Evolutionary conservation across 108 stramenopile genomes (phyloP), one percentile per base, ranked within the genome.

Genomic region (Pseudonitzschia delicatissima): DNA sequence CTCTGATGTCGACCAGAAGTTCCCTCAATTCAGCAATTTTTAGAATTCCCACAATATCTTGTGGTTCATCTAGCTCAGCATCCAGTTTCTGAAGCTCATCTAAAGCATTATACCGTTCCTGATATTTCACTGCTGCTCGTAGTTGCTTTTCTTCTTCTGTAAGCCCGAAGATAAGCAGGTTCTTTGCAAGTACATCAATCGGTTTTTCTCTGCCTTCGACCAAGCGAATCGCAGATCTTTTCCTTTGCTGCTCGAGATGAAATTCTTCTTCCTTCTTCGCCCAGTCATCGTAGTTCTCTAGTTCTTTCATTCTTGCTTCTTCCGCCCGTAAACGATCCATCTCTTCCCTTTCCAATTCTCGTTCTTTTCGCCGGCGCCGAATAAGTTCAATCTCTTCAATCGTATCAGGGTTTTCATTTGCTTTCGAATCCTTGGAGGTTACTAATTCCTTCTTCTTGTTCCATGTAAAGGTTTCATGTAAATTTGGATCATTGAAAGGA

Each of bases 211-310:
- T 73, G 20, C 94, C 91, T 64, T 98, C 97, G 17, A 95, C 87
- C 42, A 99, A 72, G 15, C 99, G 91, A 67, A 99, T 96, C 26
- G 90, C 86, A 7, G 73, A 83, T 45, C 99, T 81, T 50, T 93
- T 86, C 28, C 87, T 61, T 62, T 94, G 92, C 77, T 98, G 98
- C 57, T 92, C 81, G 50, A 96, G 74, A 77, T 98, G 97, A 72
- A 98, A 98, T 28, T 88, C 94, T 85, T 98, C 99, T 70, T 99
- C 99, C 82, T 98, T 98, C 35, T 79, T 67, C 26, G 96, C 93
- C 98, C 96, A 98, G 62, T 97, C 96, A 50, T 96, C 99, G 70
- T 95, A 97, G 66, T 92, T 83, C 70, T 96, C 98, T 52, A 91
- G 60, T 74, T 99, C 98, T 57, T 95, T 87, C 78, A 96, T 89